Evolutionary conservation across 192 early-diverging fungal genomes (phyloP).

Genomic region (Coemansia sp.): DNA sequence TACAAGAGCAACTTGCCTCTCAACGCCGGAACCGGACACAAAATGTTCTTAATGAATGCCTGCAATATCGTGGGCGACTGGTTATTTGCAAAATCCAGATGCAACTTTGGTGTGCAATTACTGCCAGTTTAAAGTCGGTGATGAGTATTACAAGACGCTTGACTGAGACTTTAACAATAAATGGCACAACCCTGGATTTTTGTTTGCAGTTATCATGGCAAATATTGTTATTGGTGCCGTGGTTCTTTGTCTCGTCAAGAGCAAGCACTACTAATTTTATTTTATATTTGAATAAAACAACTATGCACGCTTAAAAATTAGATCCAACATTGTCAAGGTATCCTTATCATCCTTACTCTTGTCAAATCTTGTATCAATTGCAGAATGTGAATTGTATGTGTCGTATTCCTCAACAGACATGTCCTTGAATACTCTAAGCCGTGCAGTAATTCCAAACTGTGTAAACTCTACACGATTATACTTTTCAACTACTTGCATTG

Average conservation of each 20-base stretch:
- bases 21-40: neutral
- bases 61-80: constrained; percentile 17
- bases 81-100: constrained; percentile 60
- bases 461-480: constrained; percentile 35
- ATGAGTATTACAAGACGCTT: constrained; percentile 58
- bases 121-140: constrained; percentile 58
- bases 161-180: constrained; percentile 59
- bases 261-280: constrained; percentile 29
- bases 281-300: neutral
- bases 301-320: no score
- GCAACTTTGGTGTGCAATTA: constrained; percentile 62
- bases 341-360: no score
- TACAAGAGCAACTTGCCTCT: constrained; percentile 9
- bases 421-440: neutral
- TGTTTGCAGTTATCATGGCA: constrained; percentile 59
- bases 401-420: no score
- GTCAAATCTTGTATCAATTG: no score
- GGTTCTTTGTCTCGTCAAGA: constrained; percentile 45
- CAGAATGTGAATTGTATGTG: no score
- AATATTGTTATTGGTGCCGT: constrained; percentile 56
- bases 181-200: constrained; percentile 72
- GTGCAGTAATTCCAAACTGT: constrained; percentile 19
- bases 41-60: constrained; percentile 16
- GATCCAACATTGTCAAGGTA: no score
- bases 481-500: constrained; percentile 20